Evolutionary conservation across 2,329 filamentous ascomycete species (phyloP).

Genomic region (Neonectria ditissima): DNA sequence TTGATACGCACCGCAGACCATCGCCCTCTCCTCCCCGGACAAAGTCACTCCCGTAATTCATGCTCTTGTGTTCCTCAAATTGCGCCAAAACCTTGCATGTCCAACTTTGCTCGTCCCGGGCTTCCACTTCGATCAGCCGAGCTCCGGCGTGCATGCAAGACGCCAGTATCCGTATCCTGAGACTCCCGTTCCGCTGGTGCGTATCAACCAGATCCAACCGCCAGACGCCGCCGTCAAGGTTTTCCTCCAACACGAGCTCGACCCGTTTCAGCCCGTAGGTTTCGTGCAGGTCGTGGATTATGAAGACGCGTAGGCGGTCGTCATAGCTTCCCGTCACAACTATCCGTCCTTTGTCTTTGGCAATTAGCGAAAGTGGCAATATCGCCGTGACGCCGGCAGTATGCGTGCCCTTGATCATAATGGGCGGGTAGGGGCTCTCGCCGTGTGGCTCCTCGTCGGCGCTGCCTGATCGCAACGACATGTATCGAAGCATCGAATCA

Average conservation of each 20-base stretch:
- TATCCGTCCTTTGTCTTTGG: slow-evolving; percentile 62
- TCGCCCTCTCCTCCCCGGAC: slow-evolving; percentile 53
- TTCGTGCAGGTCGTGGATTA: slow-evolving; percentile 56
- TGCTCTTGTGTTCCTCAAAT: slow-evolving; percentile 90
- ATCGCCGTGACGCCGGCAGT: slow-evolving; percentile 90
- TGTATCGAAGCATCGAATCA: slow-evolving; percentile 71
- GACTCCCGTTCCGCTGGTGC: slow-evolving; percentile 41
- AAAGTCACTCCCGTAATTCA: slow-evolving; percentile 92
- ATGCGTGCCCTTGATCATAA: slow-evolving; percentile 64
- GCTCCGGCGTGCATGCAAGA: slow-evolving; percentile 95
- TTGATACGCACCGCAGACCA: slow-evolving; percentile 68
- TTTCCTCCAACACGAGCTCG: slow-evolving; percentile 69
- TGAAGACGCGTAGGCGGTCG: slow-evolving; percentile 79
- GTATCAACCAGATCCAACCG: slow-evolving; percentile 73
- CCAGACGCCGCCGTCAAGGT: slow-evolving; percentile 89
- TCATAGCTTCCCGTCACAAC: slow-evolving; percentile 93
- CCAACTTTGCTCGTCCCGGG: slow-evolving; percentile 60
- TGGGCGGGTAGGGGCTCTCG: slow-evolving; percentile 42
- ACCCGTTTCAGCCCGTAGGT: slow-evolving; percentile 57
- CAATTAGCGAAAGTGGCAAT: slow-evolving; percentile 69
- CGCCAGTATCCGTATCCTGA: slow-evolving; percentile 70
- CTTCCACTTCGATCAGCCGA: slow-evolving; percentile 67
- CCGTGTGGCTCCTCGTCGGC: slow-evolving; percentile 22
- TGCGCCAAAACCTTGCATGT: slow-evolving; percentile 72
- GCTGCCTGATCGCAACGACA: slow-evolving; percentile 47